Evolutionary conservation across 495 filamentous ascomycete genomes (phyloP).

Genomic region (Xylaria grammica): DNA sequence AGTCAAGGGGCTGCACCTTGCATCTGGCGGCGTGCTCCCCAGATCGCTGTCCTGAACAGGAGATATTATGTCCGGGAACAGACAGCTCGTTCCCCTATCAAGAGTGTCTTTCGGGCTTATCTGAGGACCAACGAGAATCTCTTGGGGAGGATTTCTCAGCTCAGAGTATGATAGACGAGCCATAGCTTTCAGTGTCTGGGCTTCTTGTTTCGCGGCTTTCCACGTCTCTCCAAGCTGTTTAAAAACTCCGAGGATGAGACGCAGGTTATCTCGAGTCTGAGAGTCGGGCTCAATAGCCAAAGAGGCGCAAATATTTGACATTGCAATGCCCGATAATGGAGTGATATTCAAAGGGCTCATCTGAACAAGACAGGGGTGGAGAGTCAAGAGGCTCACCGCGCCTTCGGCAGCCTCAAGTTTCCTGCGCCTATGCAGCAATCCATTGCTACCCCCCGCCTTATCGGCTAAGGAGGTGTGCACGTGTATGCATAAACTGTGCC

Average conservation of each 20-base stretch:
- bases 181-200: background rate
- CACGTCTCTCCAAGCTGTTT: background rate
- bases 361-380: background rate
- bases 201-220: background rate
- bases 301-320: background rate
- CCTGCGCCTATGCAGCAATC: background rate
- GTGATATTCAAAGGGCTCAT: constrained; percentile 10
- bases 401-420: constrained; percentile 1
- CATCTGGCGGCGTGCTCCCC: background rate
- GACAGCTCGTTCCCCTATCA: background rate
- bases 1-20: background rate
- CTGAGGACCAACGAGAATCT: background rate
- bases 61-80: background rate
- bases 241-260: background rate
- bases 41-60: background rate
- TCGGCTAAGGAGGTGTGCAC: background rate
- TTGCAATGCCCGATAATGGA: background rate
- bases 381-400: constrained; percentile 5
- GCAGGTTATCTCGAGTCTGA: background rate
- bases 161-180: background rate
- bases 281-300: background rate
- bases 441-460: background rate
- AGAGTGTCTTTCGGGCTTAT: background rate
- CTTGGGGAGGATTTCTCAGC: background rate
- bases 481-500: no score